Evolutionary conservation across 768 basidiomycete species (phyloP), one percentile per base, ranked within the genome.

Genomic region (Lentinula guzmanii): DNA sequence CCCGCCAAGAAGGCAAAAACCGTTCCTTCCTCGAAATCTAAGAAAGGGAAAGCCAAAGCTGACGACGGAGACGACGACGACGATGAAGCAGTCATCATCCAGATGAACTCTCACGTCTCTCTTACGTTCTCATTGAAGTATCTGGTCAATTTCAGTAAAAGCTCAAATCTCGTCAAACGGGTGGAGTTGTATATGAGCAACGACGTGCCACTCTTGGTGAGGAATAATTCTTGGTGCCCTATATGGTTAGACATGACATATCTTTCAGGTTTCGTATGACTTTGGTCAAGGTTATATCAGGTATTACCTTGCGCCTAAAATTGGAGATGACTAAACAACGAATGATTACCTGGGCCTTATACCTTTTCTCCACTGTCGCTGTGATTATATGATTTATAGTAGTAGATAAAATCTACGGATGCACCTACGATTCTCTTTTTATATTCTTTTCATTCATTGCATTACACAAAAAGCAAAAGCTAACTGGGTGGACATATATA

Each of bases 101-200:
- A 91, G 74, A 90, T 97, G 83, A 92, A 93, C 70, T 87, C 90
- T 71, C 86, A 91, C 64, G 96, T 99, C 64, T 84, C 86, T 46
- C 80, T 98, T 53, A 98, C 95, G 1, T 98, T 98, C 79, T 94
- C 92, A 35, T 79, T 98, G 67, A 98, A 98, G 74, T 99, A 98
- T 75, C 87, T 98, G 33, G 88, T 91, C 73, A 98, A 97, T 77
- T 98, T 99, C 69, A 86, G 93, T 57, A 98, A 97, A 82, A 92
- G 90, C 64, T 77, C 90, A 1, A 80, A 86, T 34, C 76, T 99
- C 42, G 82, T 86, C 13, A 79, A 77, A 64, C 82, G 78, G 31
- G 94, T 95, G 39, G 83, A 86, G 69, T 82, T 97, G 24, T 89
- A 89, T 83, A 87, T 97, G 87, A 91, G 87, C 74, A 93, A 91